A percentile compares a stretch with the other conserved stretches of the same genome.
Conservation (phyloP, 805 yeast species). For the Ogataea ganodermae region DNA sequence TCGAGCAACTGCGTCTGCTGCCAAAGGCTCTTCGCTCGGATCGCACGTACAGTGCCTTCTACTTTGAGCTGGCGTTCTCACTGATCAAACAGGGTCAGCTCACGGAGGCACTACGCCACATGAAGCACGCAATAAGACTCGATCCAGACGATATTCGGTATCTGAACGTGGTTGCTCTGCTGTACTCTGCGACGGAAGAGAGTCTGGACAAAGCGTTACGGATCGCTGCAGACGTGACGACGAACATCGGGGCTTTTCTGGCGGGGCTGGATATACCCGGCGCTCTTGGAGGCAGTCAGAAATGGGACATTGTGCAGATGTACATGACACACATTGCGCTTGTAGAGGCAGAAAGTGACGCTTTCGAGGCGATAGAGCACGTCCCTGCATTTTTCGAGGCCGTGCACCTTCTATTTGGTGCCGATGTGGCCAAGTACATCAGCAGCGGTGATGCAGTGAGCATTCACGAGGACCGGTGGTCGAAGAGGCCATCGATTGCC, state of each 20-base stretch:
- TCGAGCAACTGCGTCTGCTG: constrained; percentile 9
- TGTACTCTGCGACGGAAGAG: constrained; percentile 64
- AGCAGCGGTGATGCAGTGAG: neutral
- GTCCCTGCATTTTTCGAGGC: constrained; percentile 67
- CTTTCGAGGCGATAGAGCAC: constrained; percentile 57
- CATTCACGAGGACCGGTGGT: constrained; percentile 11
- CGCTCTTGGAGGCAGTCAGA: constrained; percentile 21
- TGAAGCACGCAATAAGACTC: constrained; percentile 49
- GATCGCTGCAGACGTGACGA: constrained; percentile 57
- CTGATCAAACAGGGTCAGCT: constrained; percentile 47
- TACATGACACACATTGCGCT: constrained; percentile 75
- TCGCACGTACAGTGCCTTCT: constrained; percentile 27
- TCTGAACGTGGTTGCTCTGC: constrained; percentile 66
- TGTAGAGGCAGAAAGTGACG: constrained; percentile 62
- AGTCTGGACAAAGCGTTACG: constrained; percentile 33
- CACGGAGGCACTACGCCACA: constrained; percentile 44
- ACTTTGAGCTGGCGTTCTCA: constrained; percentile 49
- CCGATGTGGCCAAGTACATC: constrained; percentile 2
- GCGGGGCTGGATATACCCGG: constrained; percentile 46
- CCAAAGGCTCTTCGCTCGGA: constrained; percentile 17
- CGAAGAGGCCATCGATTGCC: constrained; percentile 19
- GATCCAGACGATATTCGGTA: constrained; percentile 59
- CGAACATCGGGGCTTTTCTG: constrained; percentile 33
- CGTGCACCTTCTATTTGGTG: constrained; percentile 42
- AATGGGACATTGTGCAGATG: constrained; percentile 61